These are phyloP conservation scores for Passalora sequoiae DNA, from an alignment of 2,329 filamentous ascomycete genomes.

Conservation along the genomic window DNA sequence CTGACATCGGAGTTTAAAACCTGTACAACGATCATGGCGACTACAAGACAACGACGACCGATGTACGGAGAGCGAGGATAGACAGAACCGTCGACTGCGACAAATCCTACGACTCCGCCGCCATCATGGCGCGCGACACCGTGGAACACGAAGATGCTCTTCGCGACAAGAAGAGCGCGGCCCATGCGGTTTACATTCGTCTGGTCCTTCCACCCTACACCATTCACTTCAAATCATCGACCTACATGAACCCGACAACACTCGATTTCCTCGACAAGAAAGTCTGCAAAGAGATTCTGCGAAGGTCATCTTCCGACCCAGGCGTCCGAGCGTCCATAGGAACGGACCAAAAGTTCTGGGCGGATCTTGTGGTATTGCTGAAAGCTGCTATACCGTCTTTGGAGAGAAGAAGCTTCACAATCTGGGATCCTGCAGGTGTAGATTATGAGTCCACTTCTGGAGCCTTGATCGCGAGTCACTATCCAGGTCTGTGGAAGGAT, in stretches of 20 bases:
- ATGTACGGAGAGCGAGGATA: too few species aligned
- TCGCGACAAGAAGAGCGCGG: conserved; percentile 14
- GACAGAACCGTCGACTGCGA: too few species aligned
- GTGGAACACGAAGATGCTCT: not conserved
- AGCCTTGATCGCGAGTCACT: conserved; percentile 57
- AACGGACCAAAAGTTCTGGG: conserved; percentile 54
- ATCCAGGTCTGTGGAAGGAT: conserved; percentile 55
- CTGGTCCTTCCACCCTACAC: conserved; percentile 46
- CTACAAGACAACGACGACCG: too few species aligned
- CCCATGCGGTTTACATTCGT: conserved; percentile 42
- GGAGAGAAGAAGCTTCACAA: conserved; percentile 57
- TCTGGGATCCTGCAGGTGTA: conserved; percentile 52
- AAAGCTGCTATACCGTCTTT: conserved; percentile 57
- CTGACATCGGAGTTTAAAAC: too few species aligned
- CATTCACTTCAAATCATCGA: conserved; percentile 56
- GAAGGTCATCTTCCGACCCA: conserved; percentile 53
- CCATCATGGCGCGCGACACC: conserved; percentile 7
- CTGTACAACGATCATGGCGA: too few species aligned
- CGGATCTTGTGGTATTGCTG: conserved; percentile 54
- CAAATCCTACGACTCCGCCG: not conserved
- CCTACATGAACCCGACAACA: conserved; percentile 55
- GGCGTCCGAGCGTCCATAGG: conserved; percentile 53
- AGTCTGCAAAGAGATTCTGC: conserved; percentile 56
- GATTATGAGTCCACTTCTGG: conserved; percentile 57
- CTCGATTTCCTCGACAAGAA: conserved; percentile 52